These are phyloP conservation scores for Cystoderma amianthinum DNA, from an alignment of 768 basidiomycete genomes.

Conservation along the genomic window DNA sequence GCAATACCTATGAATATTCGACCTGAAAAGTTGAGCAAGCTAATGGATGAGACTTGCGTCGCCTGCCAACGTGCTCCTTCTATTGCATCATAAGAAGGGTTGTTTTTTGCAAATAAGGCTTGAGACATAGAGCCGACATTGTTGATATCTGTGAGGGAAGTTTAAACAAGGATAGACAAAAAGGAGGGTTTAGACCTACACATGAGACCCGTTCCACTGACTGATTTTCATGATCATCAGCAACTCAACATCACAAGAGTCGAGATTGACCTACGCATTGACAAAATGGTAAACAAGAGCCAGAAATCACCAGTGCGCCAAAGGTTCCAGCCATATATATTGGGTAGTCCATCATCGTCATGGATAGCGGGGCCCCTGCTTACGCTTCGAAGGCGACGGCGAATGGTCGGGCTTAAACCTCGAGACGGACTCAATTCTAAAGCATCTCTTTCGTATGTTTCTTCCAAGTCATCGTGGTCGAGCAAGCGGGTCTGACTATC, in stretches of 20 bases:
- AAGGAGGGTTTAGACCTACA: conserved; percentile 50
- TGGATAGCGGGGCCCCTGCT: background rate
- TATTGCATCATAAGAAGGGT: conserved; percentile 56
- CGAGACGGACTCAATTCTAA: background rate
- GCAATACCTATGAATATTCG: conserved; percentile 66
- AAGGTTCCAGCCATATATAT: conserved; percentile 41
- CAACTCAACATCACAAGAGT: background rate
- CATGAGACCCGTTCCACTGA: conserved; percentile 69
- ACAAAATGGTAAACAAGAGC: conserved; percentile 42
- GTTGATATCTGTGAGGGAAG: conserved; percentile 57
- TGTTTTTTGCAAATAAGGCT: conserved; percentile 49
- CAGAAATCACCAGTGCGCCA: conserved; percentile 46
- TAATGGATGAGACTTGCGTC: conserved; percentile 77
- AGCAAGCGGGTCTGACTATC: conserved; percentile 2
- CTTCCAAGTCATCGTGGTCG: conserved; percentile 3
- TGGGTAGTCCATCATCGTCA: conserved; percentile 20
- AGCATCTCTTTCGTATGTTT: background rate
- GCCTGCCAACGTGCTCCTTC: conserved; percentile 74
- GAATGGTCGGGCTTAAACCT: conserved; percentile 1
- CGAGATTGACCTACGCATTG: conserved; percentile 32
- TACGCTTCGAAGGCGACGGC: background rate
- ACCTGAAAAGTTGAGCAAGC: conserved; percentile 75
- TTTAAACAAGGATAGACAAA: too few relatives aligned
- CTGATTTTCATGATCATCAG: conserved; percentile 20
- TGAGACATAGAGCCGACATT: conserved; percentile 80